These are phyloP conservation scores for Hibiscus tridactylites DNA, from an alignment of 345 rosid species.

Conservation along the genomic window DNA sequence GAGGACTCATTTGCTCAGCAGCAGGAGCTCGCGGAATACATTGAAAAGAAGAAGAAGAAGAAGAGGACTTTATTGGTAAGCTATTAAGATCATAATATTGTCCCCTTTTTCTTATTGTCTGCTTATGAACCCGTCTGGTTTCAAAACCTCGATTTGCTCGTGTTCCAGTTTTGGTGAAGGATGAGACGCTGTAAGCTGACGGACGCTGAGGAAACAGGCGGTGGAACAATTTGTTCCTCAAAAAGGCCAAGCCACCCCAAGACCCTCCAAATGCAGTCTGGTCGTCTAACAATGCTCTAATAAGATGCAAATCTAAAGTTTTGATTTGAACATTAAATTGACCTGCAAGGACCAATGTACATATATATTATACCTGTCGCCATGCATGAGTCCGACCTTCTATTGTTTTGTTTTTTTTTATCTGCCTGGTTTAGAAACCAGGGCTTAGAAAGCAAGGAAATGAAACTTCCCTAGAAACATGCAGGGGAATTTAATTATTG, in stretches of 20 bases:
- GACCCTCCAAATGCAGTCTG: conserved; percentile 12
- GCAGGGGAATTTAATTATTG: background rate
- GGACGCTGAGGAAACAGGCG: conserved; percentile 13
- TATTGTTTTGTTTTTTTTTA: background rate
- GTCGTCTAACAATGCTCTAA: conserved; percentile 6
- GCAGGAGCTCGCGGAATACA: conserved; percentile 62
- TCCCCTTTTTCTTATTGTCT: background rate
- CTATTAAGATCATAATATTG: background rate
- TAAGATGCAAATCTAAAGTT: conserved; percentile 15
- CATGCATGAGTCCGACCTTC: background rate
- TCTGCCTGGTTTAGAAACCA: background rate
- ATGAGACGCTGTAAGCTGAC: conserved; percentile 11
- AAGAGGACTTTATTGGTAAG: conserved; percentile 33
- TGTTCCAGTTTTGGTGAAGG: conserved; percentile 35
- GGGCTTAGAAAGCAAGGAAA: background rate
- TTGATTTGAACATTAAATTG: background rate
- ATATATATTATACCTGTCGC: background rate
- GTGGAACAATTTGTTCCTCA: conserved; percentile 4
- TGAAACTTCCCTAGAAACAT: background rate
- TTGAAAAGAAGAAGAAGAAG: conserved; percentile 81
- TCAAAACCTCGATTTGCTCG: conserved; percentile 8
- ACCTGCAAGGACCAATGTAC: background rate
- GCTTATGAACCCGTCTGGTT: background rate
- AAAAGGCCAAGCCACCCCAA: background rate
- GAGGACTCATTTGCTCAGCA: conserved; percentile 65